Conservation (phyloP, 1,139 yeast species). For the Scheffersomyces lignicola region DNA sequence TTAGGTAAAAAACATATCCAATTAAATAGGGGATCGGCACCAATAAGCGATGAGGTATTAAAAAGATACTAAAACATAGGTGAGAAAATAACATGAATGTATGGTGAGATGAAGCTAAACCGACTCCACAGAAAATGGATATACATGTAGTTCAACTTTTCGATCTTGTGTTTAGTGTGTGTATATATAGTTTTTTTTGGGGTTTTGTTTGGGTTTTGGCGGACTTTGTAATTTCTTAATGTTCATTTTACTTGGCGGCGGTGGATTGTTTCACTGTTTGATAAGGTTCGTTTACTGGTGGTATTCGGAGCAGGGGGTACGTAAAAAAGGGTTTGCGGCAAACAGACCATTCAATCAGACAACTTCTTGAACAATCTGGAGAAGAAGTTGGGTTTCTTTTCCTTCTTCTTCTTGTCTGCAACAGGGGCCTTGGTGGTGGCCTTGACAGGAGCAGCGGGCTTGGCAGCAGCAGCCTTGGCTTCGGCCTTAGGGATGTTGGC, state of each 20-base stretch:
- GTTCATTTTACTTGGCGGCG: no score
- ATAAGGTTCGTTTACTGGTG: no score
- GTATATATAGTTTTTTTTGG: no score
- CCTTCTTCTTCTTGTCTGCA: conserved; percentile 11
- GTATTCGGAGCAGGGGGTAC: no score
- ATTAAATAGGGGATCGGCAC: conserved; percentile 1
- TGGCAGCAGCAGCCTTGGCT: conserved; percentile 7
- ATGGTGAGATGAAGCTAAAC: not conserved
- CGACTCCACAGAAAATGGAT: no score
- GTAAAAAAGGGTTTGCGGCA: no score
- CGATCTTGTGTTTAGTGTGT: no score
- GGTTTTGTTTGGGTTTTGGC: no score
- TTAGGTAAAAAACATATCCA: not conserved
- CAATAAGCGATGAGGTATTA: not conserved
- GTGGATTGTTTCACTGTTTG: no score
- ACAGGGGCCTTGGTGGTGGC: conserved; percentile 8
- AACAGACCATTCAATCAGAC: conserved; percentile 8
- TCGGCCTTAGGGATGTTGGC: conserved; percentile 23
- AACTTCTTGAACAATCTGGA: conserved; percentile 14
- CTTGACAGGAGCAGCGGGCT: conserved; percentile 10
- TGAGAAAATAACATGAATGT: conserved; percentile 1
- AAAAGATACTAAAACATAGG: not conserved
- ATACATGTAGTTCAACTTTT: no score
- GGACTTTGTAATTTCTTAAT: no score
- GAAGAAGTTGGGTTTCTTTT: conserved; percentile 17